These are phyloP conservation scores for Favolaschia claudopus DNA, from an alignment of 768 basidiomycete species.

Conservation along the genomic window DNA sequence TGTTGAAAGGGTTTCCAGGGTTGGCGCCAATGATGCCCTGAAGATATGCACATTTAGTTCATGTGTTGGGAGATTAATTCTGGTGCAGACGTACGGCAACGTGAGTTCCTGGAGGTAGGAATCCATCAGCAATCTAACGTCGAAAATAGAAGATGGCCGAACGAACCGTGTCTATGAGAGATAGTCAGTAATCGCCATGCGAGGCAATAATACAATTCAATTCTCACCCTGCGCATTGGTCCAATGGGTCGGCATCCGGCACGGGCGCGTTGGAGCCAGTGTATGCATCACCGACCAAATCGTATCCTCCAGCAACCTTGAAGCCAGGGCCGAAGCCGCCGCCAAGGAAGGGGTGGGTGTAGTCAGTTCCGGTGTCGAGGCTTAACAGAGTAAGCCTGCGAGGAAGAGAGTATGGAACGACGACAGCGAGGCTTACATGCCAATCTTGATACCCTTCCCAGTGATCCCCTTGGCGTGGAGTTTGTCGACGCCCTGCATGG, in stretches of 20 bases:
- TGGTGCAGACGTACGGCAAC: too few relatives aligned
- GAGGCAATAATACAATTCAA: too few relatives aligned
- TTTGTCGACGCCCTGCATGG: conserved; percentile 51
- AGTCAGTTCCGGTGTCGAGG: conserved; percentile 37
- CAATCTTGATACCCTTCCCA: conserved; percentile 57
- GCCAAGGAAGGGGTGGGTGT: conserved; percentile 39
- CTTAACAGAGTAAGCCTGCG: conserved; percentile 10
- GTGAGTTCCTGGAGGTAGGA: too few relatives aligned
- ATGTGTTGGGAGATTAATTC: too few relatives aligned
- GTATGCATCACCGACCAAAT: conserved; percentile 51
- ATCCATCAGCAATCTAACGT: too few relatives aligned
- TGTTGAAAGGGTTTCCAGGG: conserved; percentile 51
- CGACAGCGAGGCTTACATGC: conserved; percentile 39
- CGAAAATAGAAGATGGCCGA: too few relatives aligned
- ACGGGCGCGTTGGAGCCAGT: conserved; percentile 42
- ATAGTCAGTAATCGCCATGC: too few relatives aligned
- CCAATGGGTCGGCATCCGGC: conserved; percentile 45
- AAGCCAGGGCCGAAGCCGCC: conserved; percentile 46
- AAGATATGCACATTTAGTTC: conserved; percentile 30
- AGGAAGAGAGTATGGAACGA: not conserved
- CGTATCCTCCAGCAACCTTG: conserved; percentile 49
- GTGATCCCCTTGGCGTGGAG: conserved; percentile 54
- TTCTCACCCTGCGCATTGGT: conserved; percentile 31
- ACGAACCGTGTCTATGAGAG: too few relatives aligned
- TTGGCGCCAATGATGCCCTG: conserved; percentile 55